Conservation (phyloP, 164 flowering plant species). For the Warburgia ugandensis region DNA sequence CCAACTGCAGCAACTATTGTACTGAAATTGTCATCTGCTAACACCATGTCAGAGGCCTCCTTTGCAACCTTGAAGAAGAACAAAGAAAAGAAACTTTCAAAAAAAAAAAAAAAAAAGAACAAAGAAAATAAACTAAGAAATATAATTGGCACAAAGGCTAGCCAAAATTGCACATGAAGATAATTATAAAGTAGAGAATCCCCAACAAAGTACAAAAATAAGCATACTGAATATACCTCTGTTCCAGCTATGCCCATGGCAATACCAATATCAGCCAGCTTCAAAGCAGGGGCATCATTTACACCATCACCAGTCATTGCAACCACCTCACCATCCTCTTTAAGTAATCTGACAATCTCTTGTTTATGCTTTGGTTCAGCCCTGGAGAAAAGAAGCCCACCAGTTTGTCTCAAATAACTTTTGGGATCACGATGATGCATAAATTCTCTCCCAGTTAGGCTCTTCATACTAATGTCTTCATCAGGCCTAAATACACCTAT, state of each 20-base stretch:
- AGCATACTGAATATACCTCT: slow-evolving; percentile 51
- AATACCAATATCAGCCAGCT: slow-evolving; percentile 93
- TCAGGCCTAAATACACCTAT: slow-evolving; percentile 56
- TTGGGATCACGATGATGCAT: slow-evolving; percentile 26
- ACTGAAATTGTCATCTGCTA: slow-evolving; percentile 96
- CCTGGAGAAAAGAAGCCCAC: slow-evolving; percentile 56
- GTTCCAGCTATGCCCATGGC: slow-evolving; percentile 99
- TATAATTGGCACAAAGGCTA: too few relatives aligned
- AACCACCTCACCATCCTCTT: slow-evolving; percentile 86
- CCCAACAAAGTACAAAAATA: not conserved
- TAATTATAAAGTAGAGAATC: too few relatives aligned
- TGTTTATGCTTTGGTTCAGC: slow-evolving; percentile 88
- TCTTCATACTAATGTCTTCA: slow-evolving; percentile 45
- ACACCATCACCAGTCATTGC: slow-evolving; percentile 98
- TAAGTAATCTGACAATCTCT: slow-evolving; percentile 75
- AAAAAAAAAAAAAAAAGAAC: too few relatives aligned
- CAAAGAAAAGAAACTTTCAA: not conserved
- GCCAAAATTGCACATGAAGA: too few relatives aligned
- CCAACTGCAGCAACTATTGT: slow-evolving; percentile 94
- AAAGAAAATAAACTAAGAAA: too few relatives aligned
- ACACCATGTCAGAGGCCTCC: slow-evolving; percentile 97
- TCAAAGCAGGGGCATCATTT: slow-evolving; percentile 87
- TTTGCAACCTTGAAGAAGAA: slow-evolving; percentile 72
- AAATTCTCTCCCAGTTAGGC: slow-evolving; percentile 66
- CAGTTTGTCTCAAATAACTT: slow-evolving; percentile 27